Evolutionary conservation across 371 early-diverging fungal genomes (phyloP).

Genomic region (Mortierella sp.): DNA sequence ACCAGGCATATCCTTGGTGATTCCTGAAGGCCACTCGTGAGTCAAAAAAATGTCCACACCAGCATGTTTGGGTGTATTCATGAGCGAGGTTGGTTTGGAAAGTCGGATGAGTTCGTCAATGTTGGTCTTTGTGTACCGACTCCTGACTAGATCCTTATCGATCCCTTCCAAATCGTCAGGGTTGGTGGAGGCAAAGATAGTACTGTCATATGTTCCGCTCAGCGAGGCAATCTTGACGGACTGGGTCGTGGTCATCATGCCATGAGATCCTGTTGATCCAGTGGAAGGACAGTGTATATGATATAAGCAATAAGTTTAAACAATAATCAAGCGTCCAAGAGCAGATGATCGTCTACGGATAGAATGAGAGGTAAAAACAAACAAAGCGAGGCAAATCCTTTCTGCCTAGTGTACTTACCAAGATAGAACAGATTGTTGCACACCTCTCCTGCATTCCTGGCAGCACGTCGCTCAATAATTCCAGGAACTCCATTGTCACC

Average conservation of each 20-base stretch:
- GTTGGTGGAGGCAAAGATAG: slow-evolving; percentile 39
- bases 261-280: slow-evolving; percentile 54
- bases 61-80: slow-evolving; percentile 52
- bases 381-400: too few species aligned
- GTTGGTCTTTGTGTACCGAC: slow-evolving; percentile 36
- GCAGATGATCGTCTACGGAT: not conserved
- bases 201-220: slow-evolving; percentile 62
- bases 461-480: slow-evolving; percentile 61
- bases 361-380: too few species aligned
- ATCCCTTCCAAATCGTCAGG: slow-evolving; percentile 14
- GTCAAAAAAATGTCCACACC: slow-evolving; percentile 87
- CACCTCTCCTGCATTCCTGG: slow-evolving; percentile 75
- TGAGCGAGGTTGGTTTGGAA: slow-evolving; percentile 45
- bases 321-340: not conserved
- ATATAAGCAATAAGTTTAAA: not conserved
- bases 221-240: slow-evolving; percentile 81
- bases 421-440: slow-evolving; percentile 80
- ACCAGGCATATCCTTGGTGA: slow-evolving; percentile 50
- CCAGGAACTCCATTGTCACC: slow-evolving; percentile 72
- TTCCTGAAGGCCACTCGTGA: slow-evolving; percentile 79
- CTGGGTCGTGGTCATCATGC: slow-evolving; percentile 75
- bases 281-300: too few species aligned
- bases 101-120: slow-evolving; percentile 53
- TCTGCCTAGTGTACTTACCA: slow-evolving; percentile 55
- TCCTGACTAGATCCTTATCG: slow-evolving; percentile 23